A percentile compares a stretch with the other conserved stretches of the same genome.
phyloP scores from a whole-genome alignment of 768 basidiomycete species.

The Termitomyces eurrhizus region DNA sequence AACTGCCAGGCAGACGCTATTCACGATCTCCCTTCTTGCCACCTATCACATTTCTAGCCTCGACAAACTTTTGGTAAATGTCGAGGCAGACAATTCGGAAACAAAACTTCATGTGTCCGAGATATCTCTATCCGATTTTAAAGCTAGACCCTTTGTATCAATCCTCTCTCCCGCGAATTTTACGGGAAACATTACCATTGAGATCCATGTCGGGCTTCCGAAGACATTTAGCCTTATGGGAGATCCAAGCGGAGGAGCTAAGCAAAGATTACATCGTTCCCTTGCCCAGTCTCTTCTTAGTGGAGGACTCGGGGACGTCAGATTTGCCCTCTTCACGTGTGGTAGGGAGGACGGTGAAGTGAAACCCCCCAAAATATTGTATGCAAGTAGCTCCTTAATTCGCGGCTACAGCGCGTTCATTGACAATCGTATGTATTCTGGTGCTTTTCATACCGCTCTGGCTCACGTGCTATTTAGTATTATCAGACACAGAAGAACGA shows the following conservation, averaged over 20 bases:
- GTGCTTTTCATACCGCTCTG: neutral
- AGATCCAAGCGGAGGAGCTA: neutral
- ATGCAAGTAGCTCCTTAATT: conserved; percentile 12
- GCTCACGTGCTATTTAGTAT: conserved; percentile 3
- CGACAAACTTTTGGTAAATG: neutral
- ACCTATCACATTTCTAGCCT: conserved; percentile 5
- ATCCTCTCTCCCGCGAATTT: neutral
- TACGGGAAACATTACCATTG: conserved; percentile 2
- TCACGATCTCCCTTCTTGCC: conserved; percentile 2
- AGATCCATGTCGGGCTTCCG: conserved; percentile 6
- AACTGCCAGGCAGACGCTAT: conserved; percentile 1
- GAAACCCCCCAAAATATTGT: conserved; percentile 11
- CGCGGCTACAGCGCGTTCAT: conserved; percentile 14
- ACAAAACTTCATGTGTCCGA: neutral
- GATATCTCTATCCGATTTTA: neutral
- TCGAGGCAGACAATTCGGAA: neutral
- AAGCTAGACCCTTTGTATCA: neutral
- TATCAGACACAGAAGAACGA: conserved; percentile 3
- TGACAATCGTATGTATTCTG: conserved; percentile 14
- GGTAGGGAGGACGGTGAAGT: neutral
- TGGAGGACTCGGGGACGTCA: conserved; percentile 13
- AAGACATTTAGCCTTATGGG: neutral
- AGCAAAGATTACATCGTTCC: neutral
- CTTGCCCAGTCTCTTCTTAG: conserved; percentile 14
- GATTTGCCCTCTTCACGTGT: conserved; percentile 18